Evolutionary conservation across 2,329 filamentous ascomycete species (phyloP), one percentile per base, ranked within the genome.

Genomic region (Metarhizium guizhouense): DNA sequence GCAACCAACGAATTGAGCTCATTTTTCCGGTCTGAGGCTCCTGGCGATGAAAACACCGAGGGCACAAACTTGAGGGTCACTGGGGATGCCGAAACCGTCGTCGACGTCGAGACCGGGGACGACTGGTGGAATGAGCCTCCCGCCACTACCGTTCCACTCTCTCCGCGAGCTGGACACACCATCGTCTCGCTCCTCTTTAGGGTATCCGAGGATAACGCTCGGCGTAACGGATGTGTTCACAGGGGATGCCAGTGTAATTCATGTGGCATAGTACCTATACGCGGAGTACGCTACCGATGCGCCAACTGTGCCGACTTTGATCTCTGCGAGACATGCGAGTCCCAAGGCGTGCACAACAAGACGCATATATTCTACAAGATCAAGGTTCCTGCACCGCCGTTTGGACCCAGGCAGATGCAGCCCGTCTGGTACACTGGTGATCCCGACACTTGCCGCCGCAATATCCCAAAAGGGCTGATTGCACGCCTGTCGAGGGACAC

Each of bases 291-390:
- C 56, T 99, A 95, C 74, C 87, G 92, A 57, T 99, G 94, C 71
- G 86, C 91, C 63, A 97, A 99, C 73, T 99, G 94, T 68, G 84
- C 89, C 61, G 93, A 99, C 71, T 97, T 91, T 67, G 94, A 99
- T 68, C 82, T 99, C 2, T 99, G 94, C 74, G 91, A 96, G 67
- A 86, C 86, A 7, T 99, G 94, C 72, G 93, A 99, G 72, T 83
- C 88, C 5, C 83, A 85, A 63, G 82, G 83, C 25, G 72, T 86
- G 2, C 93, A 96, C 67, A 84, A 82, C 65, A 95, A 93, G 69
- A 96, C 91, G 1, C 94, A 99, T 70, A 83, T 97, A 49, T 97
- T 99, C 72, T 95, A 95, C 78, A 97, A 97, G 70, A 88, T 99
- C 66, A 86, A 86, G 55, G 86, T 97, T 11, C 94, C 94, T 1